Base-by-base conservation (phyloP, 495 filamentous ascomycete genomes). In the Lasiosphaeriaceae sp. region DNA sequence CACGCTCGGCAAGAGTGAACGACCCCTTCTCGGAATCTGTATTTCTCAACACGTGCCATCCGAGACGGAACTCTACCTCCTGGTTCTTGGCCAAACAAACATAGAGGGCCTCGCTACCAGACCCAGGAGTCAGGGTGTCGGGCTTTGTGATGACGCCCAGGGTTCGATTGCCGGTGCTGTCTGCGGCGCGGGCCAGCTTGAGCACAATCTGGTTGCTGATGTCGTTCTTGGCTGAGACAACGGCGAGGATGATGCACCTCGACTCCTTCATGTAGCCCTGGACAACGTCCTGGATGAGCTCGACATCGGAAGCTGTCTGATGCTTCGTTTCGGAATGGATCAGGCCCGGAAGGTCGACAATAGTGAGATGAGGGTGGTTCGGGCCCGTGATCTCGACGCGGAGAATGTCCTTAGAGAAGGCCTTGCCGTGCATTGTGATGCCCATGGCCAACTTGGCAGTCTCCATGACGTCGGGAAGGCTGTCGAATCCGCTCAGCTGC, bases 81-180 rank as follows among this genome's bases (percentile, higher is more conserved):
- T 81, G 71, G 57, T 91, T 92, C 24, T 70, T 65, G 0, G 84
- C 77, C 0, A 88, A 69, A 0, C 77, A 62, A 1, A 89, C 53
- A 57, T 78, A 90, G 6, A 62, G 61, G 0, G 53, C 55, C 54
- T 90, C 80, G 14, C 67, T 78, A 3, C 64, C 67, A 9, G 80
- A 81, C 1, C 78, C 76, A 0, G 67, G 48, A n/a, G 59, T 52
- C 1, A 88, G 68, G 0, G 71, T 72, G 71, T 94, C 90, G 11
- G 92, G 89, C 74, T 96, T 96, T 50, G 89, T 94, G 66, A 96
- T 80, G 56, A 96, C 86, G 63, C 90, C 90, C 47, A 96, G 82
- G 5, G 90, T 94, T 46, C 90, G 82, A 61, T 82, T 79, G 26
- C 90, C 88, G 53, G 84, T 79, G 2, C 81, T 81, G 66, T 96